Evolutionary conservation across 805 yeast genomes (phyloP).

Genomic region (Cyberlindnera maritima): DNA sequence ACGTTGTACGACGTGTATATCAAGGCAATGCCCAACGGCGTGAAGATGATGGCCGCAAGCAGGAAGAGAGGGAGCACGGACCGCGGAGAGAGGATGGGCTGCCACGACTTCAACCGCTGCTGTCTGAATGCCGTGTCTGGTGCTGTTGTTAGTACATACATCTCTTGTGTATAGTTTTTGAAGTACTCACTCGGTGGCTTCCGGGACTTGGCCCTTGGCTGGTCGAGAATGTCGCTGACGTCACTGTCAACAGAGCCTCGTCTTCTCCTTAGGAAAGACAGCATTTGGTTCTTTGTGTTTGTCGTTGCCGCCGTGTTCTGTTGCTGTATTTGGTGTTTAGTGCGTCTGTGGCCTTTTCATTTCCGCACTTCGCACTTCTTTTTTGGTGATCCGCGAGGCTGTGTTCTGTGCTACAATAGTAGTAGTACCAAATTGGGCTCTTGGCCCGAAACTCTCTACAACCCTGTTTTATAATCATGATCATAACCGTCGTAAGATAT

Average conservation of each 20-base stretch:
- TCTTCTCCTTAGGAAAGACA: constrained; percentile 25
- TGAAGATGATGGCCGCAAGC: constrained; percentile 71
- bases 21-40: constrained; percentile 88
- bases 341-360: not conserved
- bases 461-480: not conserved
- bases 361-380: too few species aligned
- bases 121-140: constrained; percentile 75
- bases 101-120: constrained; percentile 61
- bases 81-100: constrained; percentile 87
- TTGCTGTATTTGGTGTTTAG: constrained; percentile 1
- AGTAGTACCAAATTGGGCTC: too few species aligned
- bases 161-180: constrained; percentile 18
- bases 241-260: constrained; percentile 31
- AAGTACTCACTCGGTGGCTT: constrained; percentile 47
- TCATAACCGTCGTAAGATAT: constrained; percentile 2
- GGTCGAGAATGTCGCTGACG: constrained; percentile 25
- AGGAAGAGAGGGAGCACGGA: constrained; percentile 85
- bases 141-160: constrained; percentile 31
- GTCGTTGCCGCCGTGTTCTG: not conserved
- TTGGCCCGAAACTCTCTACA: not conserved
- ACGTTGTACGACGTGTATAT: constrained; percentile 76
- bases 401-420: too few species aligned
- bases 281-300: constrained; percentile 12
- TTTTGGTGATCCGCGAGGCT: not conserved
- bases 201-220: constrained; percentile 39